phyloP scores from a whole-genome alignment of 2,329 filamentous ascomycete genomes.

The Gnomoniopsis sp. region DNA sequence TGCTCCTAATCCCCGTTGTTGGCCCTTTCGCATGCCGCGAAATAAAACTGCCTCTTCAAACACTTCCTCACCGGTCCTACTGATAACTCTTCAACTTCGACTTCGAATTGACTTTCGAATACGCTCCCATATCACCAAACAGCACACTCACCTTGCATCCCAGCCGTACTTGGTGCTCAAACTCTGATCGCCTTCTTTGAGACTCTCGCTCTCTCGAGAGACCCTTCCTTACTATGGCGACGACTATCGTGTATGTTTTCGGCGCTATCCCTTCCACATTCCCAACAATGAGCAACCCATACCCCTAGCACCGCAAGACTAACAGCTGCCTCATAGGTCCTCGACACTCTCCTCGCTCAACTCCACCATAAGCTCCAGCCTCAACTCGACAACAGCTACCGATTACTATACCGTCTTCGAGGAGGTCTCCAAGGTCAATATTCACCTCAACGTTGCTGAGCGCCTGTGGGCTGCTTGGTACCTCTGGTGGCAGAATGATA shows the following conservation, averaged over 20 bases:
- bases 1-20: neutral
- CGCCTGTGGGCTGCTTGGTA: conserved; percentile 95
- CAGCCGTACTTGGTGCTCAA: neutral
- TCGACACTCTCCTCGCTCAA: conserved; percentile 36
- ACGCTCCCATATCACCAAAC: neutral
- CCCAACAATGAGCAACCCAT: neutral
- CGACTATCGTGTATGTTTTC: conserved; percentile 17
- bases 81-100: neutral
- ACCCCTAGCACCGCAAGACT: neutral
- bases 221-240: conserved; percentile 11
- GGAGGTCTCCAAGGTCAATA: conserved; percentile 69
- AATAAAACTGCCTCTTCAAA: conserved; percentile 12
- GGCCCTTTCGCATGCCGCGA: neutral
- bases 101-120: neutral
- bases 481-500: conserved; percentile 96
- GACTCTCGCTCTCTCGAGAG: conserved; percentile 2
- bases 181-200: neutral
- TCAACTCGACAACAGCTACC: conserved; percentile 40
- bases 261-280: neutral
- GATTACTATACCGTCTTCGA: conserved; percentile 58
- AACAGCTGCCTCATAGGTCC: conserved; percentile 15
- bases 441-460: conserved; percentile 82
- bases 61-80: neutral
- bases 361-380: conserved; percentile 42
- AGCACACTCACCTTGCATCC: neutral